Evolutionary conservation across 2,329 filamentous ascomycete genomes (phyloP), one percentile per base, ranked within the genome.

Genomic region (Pseudopithomyces maydicus): DNA sequence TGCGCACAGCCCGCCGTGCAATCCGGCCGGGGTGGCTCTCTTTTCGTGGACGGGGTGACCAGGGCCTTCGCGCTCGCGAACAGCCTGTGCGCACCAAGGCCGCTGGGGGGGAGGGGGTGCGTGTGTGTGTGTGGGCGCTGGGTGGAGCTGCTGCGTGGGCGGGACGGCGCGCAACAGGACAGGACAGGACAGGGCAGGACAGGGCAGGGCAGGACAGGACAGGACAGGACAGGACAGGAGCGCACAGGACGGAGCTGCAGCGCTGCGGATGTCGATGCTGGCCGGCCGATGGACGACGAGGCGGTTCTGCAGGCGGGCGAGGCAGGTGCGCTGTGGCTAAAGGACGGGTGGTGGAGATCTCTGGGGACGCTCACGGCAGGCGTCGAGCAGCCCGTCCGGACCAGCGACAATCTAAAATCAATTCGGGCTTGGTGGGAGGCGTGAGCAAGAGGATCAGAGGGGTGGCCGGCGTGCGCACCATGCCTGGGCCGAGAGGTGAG

Each of bases 321-420:
- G 14, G 65, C 60, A 63, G 65, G 57, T 59, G 58, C 55, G 59
- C 64, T 59, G 64, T 67, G 56, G 62, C 67, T 71, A 68, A 64
- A 59, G 61, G 61, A 65, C 69, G 70, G 69, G 65, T 66, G 65
- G 65, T 72, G 71, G 71, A 71, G 68, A 74, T 71, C 61, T 67
- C 68, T 70, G 68, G 69, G 70, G 69, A 62, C 54, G 58, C 66
- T 66, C 47, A 50, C 58, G 57, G 52, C 56, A 53, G 62, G 57
- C 64, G 59, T 64, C 67, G 66, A 70, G 35, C 70, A 63, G 63
- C 62, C 65, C 69, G 67, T 66, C 66, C 66, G 69, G 69, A 64
- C 64, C 69, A 69, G 56, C 22, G 46, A 72, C 70, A 73, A 72
- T 73, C 72, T 73, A 73, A 69, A 70, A 59, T 70, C 68, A 62